A percentile compares a stretch with the other conserved stretches of the same genome.
Evolutionary conservation across 179 eudicot genomes (phyloP).

Genomic region (Amaranthus tricolor): DNA sequence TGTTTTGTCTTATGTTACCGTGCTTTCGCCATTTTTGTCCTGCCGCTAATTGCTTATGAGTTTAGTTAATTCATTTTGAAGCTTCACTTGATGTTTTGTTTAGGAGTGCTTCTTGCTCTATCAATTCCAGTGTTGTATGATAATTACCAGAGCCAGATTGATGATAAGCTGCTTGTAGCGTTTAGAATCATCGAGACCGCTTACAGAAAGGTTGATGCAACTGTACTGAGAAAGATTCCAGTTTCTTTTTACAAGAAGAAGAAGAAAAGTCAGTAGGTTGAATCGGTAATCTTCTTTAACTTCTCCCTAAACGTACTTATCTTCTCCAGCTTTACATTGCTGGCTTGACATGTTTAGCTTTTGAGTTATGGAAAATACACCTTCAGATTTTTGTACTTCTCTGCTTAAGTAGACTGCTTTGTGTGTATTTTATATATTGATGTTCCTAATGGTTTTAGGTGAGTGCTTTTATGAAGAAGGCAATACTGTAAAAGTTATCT

Average conservation of each 20-base stretch:
- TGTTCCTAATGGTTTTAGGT: not conserved
- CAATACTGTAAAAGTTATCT: not conserved
- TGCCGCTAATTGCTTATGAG: not conserved
- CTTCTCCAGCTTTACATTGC: not conserved
- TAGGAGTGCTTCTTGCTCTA: constrained; percentile 72
- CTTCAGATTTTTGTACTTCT: not conserved
- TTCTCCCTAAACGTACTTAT: not conserved
- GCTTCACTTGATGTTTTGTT: constrained; percentile 12
- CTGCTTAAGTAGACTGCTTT: not conserved
- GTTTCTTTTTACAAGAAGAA: constrained; percentile 47
- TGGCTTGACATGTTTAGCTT: not conserved
- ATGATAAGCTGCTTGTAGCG: constrained; percentile 52
- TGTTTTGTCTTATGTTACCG: not conserved
- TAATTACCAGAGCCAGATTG: constrained; percentile 66
- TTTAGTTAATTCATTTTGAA: constrained; percentile 5
- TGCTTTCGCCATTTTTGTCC: not conserved
- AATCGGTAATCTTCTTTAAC: constrained; percentile 32
- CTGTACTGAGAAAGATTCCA: constrained; percentile 53
- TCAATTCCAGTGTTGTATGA: constrained; percentile 76
- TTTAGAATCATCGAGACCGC: constrained; percentile 37
- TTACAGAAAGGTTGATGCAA: constrained; percentile 56
- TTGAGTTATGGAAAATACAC: not conserved
- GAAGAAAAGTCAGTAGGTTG: constrained; percentile 67
- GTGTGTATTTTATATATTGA: too few species aligned
- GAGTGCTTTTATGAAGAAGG: not conserved